These are phyloP conservation scores for Plantago major DNA, from an alignment of 257 asterid genomes.

Conservation along the genomic window DNA sequence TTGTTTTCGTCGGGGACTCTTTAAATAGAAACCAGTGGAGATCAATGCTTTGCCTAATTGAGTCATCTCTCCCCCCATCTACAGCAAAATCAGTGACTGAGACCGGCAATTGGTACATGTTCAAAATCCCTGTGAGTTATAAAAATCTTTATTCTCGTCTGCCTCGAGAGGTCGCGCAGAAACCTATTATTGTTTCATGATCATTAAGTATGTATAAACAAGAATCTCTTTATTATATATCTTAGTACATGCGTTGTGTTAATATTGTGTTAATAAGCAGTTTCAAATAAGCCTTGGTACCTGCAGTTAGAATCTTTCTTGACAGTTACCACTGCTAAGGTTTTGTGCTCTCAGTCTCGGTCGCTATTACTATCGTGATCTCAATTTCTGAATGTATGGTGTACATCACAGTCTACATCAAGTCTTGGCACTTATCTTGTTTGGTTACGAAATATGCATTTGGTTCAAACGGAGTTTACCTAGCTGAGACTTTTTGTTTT, in stretches of 20 bases:
- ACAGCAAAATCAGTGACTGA: constrained; percentile 25
- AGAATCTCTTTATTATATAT: no score
- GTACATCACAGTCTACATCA: neutral
- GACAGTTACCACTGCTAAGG: no score
- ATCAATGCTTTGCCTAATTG: constrained; percentile 43
- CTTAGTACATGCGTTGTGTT: no score
- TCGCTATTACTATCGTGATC: no score
- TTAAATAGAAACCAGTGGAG: constrained; percentile 42
- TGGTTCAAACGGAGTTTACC: no score
- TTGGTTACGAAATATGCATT: no score
- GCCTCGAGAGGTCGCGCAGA: neutral
- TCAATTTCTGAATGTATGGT: no score
- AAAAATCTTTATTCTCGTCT: neutral
- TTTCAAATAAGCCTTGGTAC: no score
- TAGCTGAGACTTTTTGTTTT: neutral
- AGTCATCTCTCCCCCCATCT: constrained; percentile 26
- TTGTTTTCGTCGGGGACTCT: constrained; percentile 48
- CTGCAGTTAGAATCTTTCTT: no score
- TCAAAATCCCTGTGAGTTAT: neutral
- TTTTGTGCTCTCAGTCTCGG: no score
- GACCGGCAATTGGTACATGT: constrained; percentile 30
- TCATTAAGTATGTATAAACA: neutral
- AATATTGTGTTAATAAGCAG: no score
- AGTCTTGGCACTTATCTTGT: neutral
- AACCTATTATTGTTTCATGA: neutral